These are phyloP conservation scores for Inosperma sp. DNA, from an alignment of 768 basidiomycete species.

Conservation along the genomic window DNA sequence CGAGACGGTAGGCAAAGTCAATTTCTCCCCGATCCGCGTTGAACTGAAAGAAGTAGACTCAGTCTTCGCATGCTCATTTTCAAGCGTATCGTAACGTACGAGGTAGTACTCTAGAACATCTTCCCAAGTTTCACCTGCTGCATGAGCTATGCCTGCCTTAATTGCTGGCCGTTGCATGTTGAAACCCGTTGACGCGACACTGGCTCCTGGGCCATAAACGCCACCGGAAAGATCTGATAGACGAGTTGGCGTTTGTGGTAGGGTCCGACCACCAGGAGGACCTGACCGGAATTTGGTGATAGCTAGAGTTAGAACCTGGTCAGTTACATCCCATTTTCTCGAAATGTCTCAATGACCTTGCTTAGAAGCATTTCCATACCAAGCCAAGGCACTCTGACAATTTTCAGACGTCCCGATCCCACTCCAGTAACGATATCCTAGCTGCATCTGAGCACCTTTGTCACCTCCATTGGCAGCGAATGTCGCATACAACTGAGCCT, in stretches of 20 bases:
- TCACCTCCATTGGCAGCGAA: conserved; percentile 89
- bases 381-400: conserved; percentile 76
- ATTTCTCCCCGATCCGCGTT: conserved; percentile 91
- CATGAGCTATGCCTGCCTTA: conserved; percentile 75
- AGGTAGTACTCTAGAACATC: conserved; percentile 90
- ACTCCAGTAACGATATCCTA: conserved; percentile 93
- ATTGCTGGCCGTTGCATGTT: conserved; percentile 72
- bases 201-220: conserved; percentile 92
- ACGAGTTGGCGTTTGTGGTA: conserved; percentile 75
- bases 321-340: too few relatives aligned
- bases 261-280: conserved; percentile 84
- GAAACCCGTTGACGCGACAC: conserved; percentile 82
- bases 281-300: conserved; percentile 79
- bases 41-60: conserved; percentile 49
- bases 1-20: conserved; percentile 86
- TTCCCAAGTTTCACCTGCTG: conserved; percentile 91
- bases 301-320: conserved; percentile 41
- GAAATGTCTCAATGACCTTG: too few relatives aligned
- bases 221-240: conserved; percentile 91
- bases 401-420: conserved; percentile 89
- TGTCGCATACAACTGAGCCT: conserved; percentile 88
- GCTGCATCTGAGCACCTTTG: conserved; percentile 85
- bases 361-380: conserved; percentile 89
- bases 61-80: neutral
- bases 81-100: conserved; percentile 38